A percentile compares a stretch with the other conserved stretches of the same genome.
Conservation (phyloP, 1,139 yeast genomes). For the Sugiyamaella pinicola region DNA sequence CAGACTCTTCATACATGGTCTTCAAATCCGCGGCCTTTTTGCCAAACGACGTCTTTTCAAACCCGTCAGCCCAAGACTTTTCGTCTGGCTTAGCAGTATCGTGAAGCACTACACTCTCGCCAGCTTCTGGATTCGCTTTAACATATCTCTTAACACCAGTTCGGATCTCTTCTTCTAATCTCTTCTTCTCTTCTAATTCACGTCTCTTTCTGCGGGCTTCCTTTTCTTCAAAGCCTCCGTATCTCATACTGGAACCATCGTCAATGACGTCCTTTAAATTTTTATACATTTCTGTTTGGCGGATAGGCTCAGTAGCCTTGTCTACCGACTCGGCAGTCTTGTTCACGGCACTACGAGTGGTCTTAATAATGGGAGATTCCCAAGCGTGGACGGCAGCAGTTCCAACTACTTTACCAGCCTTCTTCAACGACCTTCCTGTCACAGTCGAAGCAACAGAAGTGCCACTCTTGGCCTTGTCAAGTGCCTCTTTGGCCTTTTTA, state of each 20-base stretch:
- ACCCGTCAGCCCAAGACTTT: slow-evolving; percentile 57
- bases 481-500: slow-evolving; percentile 91
- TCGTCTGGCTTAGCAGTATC: slow-evolving; percentile 77
- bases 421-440: slow-evolving; percentile 79
- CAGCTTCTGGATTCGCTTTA: slow-evolving; percentile 83
- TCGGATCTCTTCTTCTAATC: slow-evolving; percentile 57
- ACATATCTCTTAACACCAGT: slow-evolving; percentile 61
- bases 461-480: slow-evolving; percentile 66
- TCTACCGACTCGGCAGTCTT: slow-evolving; percentile 76
- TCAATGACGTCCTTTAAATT: slow-evolving; percentile 87
- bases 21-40: slow-evolving; percentile 62
- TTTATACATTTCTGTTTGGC: slow-evolving; percentile 86
- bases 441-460: slow-evolving; percentile 53
- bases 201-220: slow-evolving; percentile 80
- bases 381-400: slow-evolving; percentile 89
- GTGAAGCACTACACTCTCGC: slow-evolving; percentile 78
- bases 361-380: slow-evolving; percentile 93
- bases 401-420: slow-evolving; percentile 95
- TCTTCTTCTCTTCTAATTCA: slow-evolving; percentile 41
- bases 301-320: slow-evolving; percentile 89
- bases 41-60: slow-evolving; percentile 72
- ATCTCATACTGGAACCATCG: slow-evolving; percentile 83
- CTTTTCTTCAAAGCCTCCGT: slow-evolving; percentile 90
- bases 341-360: slow-evolving; percentile 78
- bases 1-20: slow-evolving; percentile 81